These are phyloP conservation scores for Phytopythium delawarense DNA, from an alignment of 352 stramenopile genomes.

Conservation along the genomic window DNA sequence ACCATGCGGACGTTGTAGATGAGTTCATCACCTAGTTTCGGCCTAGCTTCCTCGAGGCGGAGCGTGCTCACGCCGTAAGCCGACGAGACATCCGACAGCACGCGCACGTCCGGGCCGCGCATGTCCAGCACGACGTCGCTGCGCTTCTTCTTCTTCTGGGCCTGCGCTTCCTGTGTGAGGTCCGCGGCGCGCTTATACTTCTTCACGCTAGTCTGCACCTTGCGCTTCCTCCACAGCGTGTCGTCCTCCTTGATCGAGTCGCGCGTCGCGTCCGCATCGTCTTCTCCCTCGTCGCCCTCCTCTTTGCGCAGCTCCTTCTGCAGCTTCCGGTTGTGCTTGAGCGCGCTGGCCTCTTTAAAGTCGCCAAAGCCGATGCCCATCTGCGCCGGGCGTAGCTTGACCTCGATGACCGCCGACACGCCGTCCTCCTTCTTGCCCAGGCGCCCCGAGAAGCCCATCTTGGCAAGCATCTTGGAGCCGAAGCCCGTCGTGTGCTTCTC, in stretches of 20 bases:
- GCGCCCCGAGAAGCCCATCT: slow-evolving; percentile 95
- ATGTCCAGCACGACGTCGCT: slow-evolving; percentile 86
- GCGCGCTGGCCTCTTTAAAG: slow-evolving; percentile 90
- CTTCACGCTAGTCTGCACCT: slow-evolving; percentile 27
- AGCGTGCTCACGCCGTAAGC: slow-evolving; percentile 53
- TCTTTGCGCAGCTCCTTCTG: slow-evolving; percentile 91
- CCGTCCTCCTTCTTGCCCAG: slow-evolving; percentile 92
- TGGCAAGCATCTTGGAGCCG: slow-evolving; percentile 93
- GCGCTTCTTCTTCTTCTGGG: slow-evolving; percentile 40
- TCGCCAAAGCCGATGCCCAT: slow-evolving; percentile 93
- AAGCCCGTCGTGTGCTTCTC: slow-evolving; percentile 97
- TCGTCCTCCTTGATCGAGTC: slow-evolving; percentile 58
- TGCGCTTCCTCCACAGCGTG: slow-evolving; percentile 78
- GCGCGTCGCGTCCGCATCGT: slow-evolving; percentile 18
- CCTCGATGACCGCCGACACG: slow-evolving; percentile 91
- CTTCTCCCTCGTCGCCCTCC: slow-evolving; percentile 35
- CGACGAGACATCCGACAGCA: slow-evolving; percentile 61
- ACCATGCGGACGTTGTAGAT: slow-evolving; percentile 90
- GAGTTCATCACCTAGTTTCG: slow-evolving; percentile 87
- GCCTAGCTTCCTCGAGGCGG: slow-evolving; percentile 36
- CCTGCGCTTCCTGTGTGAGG: slow-evolving; percentile 43
- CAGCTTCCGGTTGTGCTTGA: slow-evolving; percentile 91
- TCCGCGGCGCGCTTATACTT: slow-evolving; percentile 70
- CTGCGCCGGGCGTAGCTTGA: slow-evolving; percentile 89
- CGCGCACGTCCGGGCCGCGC: slow-evolving; percentile 76